Percentiles rank a stretch among this genome's conserved stretches.
Conservation (phyloP, 441 rosid genomes). For the Oxalis stricta region DNA sequence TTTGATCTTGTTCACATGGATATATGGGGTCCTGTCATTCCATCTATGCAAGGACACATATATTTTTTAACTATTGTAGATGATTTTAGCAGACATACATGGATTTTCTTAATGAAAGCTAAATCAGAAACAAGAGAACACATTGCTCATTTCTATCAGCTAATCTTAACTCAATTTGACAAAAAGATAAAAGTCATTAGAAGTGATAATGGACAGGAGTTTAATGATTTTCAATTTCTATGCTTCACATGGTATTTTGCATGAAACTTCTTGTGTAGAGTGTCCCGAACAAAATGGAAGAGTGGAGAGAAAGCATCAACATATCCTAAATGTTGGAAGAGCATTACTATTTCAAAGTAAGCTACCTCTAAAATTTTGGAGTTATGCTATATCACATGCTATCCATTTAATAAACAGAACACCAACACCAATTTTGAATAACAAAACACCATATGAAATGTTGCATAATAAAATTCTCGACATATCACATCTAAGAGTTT, state of each 20-base stretch:
- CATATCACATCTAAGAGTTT: neutral
- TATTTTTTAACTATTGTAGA: constrained; percentile 3
- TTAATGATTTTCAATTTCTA: too few relatives aligned
- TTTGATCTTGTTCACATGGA: too few relatives aligned
- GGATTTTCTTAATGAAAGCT: constrained; percentile 1
- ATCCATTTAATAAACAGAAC: neutral
- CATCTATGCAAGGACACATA: too few relatives aligned
- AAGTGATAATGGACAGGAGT: neutral
- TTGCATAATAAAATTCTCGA: fast-evolving
- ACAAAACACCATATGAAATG: neutral
- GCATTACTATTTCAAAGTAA: neutral
- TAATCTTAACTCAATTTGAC: too few relatives aligned
- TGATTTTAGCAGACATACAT: neutral
- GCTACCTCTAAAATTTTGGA: neutral
- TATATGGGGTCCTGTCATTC: too few relatives aligned
- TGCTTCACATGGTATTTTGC: neutral
- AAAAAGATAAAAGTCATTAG: too few relatives aligned
- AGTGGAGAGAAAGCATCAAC: neutral
- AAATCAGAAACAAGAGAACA: too few relatives aligned
- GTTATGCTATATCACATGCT: neutral
- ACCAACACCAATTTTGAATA: neutral
- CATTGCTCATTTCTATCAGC: too few relatives aligned
- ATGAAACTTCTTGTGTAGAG: neutral
- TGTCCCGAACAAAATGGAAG: neutral
- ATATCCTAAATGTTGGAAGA: constrained; percentile 1